Evolutionary conservation across 2,329 filamentous ascomycete species (phyloP).

Genomic region (Diplodia seriata): DNA sequence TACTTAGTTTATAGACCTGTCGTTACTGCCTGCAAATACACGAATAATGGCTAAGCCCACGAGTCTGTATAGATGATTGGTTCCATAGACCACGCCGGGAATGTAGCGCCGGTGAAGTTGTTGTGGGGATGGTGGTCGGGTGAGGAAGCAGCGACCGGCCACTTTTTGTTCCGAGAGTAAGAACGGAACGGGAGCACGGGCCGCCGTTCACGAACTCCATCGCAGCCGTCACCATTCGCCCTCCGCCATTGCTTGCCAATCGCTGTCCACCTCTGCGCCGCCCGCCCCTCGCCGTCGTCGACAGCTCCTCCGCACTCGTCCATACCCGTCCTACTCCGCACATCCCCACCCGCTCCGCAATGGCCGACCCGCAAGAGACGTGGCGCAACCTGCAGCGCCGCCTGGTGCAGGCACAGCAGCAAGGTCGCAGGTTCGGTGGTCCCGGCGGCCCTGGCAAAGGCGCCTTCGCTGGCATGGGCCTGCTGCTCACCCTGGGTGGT

Average conservation of each 20-base stretch:
- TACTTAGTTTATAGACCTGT: not conserved
- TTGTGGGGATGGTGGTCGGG: not conserved
- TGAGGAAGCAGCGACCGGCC: constrained; percentile 12
- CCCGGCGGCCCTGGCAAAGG: constrained; percentile 58
- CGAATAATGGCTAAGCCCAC: not conserved
- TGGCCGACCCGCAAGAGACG: constrained; percentile 66
- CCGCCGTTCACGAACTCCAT: constrained; percentile 7
- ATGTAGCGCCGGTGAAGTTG: no score
- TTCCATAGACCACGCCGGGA: no score
- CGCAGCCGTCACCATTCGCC: constrained; percentile 24
- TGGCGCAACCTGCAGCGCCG: constrained; percentile 70
- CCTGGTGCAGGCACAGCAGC: constrained; percentile 57
- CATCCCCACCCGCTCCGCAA: not conserved
- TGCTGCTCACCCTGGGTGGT: constrained; percentile 62
- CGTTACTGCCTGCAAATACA: not conserved
- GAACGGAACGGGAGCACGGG: constrained; percentile 8
- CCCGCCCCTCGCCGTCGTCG: not conserved
- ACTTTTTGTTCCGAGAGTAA: constrained; percentile 17
- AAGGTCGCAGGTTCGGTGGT: constrained; percentile 44
- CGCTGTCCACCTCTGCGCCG: not conserved
- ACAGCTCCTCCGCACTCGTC: not conserved
- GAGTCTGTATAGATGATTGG: no score
- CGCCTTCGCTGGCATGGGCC: constrained; percentile 61
- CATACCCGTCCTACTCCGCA: not conserved
- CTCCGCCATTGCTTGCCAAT: constrained; percentile 15